Evolutionary conservation across 2,329 filamentous ascomycete genomes (phyloP), one percentile per base, ranked within the genome.

Genomic region (Metarhizium humberi): DNA sequence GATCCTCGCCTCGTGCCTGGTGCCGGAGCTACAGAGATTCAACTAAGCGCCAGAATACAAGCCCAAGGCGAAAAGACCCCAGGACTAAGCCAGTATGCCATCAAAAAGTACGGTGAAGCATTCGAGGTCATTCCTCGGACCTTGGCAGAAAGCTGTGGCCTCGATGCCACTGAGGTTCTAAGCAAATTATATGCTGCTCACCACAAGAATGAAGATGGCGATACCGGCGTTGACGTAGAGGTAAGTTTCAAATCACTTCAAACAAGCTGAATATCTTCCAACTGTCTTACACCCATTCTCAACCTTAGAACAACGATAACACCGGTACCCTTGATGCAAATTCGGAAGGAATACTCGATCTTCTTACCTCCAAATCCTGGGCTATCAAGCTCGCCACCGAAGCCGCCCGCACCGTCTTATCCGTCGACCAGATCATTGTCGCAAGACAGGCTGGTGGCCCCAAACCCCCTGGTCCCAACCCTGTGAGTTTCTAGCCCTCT

Each of bases 351-450:
- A 96, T 99, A 62, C 79, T 99, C 55, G 95, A 99, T 69, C 80
- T 99, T 47, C 81, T 97, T 75, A 84, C 92, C 58, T 85, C 88
- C 61, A 99, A 99, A 81, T 86, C 85, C 68, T 97, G 92, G 92
- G 94, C 94, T 50, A 96, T 99, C 73, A 94, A 94, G 76, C 80
- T 99, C 61, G 95, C 94, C 42, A 96, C 92, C 29, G 94, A 99
- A 74, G 87, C 94, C 45, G 92, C 91, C 53, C 83, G 94, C 66
- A 99, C 94, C 50, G 88, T 99, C 34, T 78, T 99, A 61, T 95
- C 91, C 50, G 94, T 99, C 43, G 94, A 99, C 73, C 95, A 99
- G 76, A 99, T 99, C 68, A 99, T 99, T 69, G 94, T 99, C 56
- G 92, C 95, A 60, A 85, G 92, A 75, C 94, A 97, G 76, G 94